Percentiles rank a stretch among this genome's conserved stretches.
phyloP scores from a whole-genome alignment of 805 yeast species.

The Hanseniaspora clermontiae region DNA sequence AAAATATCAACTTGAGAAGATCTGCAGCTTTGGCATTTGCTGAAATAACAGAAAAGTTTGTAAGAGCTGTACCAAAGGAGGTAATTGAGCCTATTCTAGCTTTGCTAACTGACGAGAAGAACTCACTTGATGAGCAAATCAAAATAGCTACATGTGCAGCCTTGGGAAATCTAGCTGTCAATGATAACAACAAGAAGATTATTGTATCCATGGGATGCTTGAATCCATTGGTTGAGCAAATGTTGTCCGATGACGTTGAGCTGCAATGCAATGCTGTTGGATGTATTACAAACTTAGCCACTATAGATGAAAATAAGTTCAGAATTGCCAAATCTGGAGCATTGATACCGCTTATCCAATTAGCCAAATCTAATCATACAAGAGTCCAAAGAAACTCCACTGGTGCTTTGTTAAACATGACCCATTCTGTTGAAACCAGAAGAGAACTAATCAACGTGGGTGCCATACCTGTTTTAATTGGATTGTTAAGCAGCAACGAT shows the following conservation, averaged over 20 bases:
- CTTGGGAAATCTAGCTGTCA: slow-evolving; percentile 92
- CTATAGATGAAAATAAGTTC: slow-evolving; percentile 92
- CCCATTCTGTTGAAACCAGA: slow-evolving; percentile 92
- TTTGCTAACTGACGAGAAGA: slow-evolving; percentile 37
- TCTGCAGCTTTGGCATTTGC: slow-evolving; percentile 98
- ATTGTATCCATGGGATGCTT: slow-evolving; percentile 98
- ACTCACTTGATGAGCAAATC: slow-evolving; percentile 81
- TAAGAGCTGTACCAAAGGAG: slow-evolving; percentile 76
- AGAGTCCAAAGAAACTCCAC: slow-evolving; percentile 98
- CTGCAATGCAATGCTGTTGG: slow-evolving; percentile 99
- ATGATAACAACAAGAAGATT: slow-evolving; percentile 81
- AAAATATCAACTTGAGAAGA: slow-evolving; percentile 86
- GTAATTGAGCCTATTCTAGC: slow-evolving; percentile 89
- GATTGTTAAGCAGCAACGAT: slow-evolving; percentile 71
- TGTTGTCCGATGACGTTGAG: slow-evolving; percentile 94
- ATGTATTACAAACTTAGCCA: slow-evolving; percentile 93
- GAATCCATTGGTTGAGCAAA: slow-evolving; percentile 90
- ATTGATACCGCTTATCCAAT: slow-evolving; percentile 78
- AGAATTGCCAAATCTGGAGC: slow-evolving; percentile 96
- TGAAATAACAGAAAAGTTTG: slow-evolving; percentile 93
- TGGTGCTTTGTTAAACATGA: slow-evolving; percentile 95
- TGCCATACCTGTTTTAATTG: slow-evolving; percentile 90
- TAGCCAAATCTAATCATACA: slow-evolving; percentile 86
- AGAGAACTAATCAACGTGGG: slow-evolving; percentile 95
- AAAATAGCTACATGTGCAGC: slow-evolving; percentile 99